phyloP scores from a whole-genome alignment of 2,329 filamentous ascomycete genomes.

The Diaporthe ampelina region DNA sequence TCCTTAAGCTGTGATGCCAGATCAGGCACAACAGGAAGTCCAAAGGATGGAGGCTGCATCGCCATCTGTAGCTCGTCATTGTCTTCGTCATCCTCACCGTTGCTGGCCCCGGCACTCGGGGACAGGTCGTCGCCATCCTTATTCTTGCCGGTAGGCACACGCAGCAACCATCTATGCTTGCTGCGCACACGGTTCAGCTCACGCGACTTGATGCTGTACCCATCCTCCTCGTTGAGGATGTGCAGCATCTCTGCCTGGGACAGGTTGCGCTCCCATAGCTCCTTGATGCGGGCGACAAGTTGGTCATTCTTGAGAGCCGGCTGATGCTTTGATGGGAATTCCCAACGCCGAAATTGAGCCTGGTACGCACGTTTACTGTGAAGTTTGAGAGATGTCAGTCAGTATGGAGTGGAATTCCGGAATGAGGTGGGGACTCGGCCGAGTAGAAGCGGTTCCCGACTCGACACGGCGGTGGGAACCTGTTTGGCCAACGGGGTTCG shows the following conservation, averaged over 20 bases:
- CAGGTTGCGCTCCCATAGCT: slow-evolving; percentile 83
- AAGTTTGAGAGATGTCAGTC: background rate
- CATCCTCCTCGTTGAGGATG: slow-evolving; percentile 76
- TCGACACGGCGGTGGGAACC: background rate
- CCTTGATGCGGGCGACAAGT: slow-evolving; percentile 77
- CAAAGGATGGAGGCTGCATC: slow-evolving; percentile 50
- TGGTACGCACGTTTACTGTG: slow-evolving; percentile 82
- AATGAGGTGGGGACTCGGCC: background rate
- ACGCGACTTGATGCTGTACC: slow-evolving; percentile 79
- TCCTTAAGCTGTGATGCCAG: slow-evolving; percentile 63
- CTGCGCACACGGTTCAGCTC: slow-evolving; percentile 79
- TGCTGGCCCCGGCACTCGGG: background rate
- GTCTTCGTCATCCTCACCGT: slow-evolving; percentile 4
- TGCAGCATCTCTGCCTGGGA: slow-evolving; percentile 81
- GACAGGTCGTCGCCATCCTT: slow-evolving; percentile 38
- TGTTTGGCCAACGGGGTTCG: slow-evolving; percentile 5
- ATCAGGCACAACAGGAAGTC: slow-evolving; percentile 9
- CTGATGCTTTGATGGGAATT: slow-evolving; percentile 81
- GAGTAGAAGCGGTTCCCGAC: background rate
- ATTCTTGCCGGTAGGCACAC: slow-evolving; percentile 66
- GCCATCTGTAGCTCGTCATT: background rate
- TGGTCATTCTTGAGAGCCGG: slow-evolving; percentile 77
- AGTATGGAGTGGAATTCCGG: background rate
- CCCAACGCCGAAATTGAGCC: slow-evolving; percentile 83
- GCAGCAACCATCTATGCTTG: slow-evolving; percentile 77